phyloP scores from a whole-genome alignment of 2,329 filamentous ascomycete genomes.

The Gyromitra esculenta region DNA sequence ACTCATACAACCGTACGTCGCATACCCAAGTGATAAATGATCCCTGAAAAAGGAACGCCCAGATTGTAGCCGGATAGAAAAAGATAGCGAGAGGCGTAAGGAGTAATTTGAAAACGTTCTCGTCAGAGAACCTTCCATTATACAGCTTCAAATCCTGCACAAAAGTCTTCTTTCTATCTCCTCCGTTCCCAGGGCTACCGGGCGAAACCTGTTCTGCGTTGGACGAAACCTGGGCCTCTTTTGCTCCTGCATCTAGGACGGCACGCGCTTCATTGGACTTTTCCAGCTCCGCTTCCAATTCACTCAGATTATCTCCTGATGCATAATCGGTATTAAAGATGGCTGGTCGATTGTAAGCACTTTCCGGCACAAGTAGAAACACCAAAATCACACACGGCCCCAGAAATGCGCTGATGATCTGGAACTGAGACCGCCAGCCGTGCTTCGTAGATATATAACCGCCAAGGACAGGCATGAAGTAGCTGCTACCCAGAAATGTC shows the following conservation, averaged over 20 bases:
- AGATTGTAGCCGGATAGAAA: conserved; percentile 54
- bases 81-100: conserved; percentile 51
- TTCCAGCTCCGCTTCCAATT: conserved; percentile 38
- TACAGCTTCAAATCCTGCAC: conserved; percentile 51
- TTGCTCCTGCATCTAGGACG: background rate
- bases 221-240: conserved; percentile 1
- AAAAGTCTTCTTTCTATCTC: conserved; percentile 51
- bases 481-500: conserved; percentile 64
- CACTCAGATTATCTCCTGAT: conserved; percentile 38
- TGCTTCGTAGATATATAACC: conserved; percentile 64
- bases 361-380: conserved; percentile 65
- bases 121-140: conserved; percentile 54
- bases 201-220: background rate
- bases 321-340: conserved; percentile 53
- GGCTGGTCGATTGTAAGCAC: conserved; percentile 51
- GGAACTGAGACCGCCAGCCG: conserved; percentile 65
- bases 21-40: conserved; percentile 55
- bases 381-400: conserved; percentile 64
- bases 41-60: conserved; percentile 55
- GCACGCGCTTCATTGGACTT: background rate
- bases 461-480: conserved; percentile 67
- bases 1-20: background rate
- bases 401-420: conserved; percentile 66
- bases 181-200: background rate
- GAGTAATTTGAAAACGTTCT: conserved; percentile 50